Base-by-base conservation (phyloP, 371 early-diverging fungal genomes). In the Dichotomocladium elegans region DNA sequence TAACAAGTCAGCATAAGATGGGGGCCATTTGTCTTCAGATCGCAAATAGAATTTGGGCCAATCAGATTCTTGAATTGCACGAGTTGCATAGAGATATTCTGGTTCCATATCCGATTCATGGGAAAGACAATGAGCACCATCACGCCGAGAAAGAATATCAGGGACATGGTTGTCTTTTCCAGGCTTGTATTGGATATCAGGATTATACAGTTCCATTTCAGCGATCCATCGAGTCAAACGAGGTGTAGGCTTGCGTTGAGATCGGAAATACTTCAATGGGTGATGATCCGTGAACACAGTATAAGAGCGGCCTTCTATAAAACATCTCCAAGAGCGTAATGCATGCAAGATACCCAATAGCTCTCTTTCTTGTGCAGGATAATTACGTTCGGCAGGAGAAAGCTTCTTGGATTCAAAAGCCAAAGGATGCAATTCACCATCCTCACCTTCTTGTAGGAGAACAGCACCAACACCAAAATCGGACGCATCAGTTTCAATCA, bases 351-450 rank as follows among this genome's bases (percentile, higher is more conserved):
- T n/a, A n/a, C n/a, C n/a, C n/a, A n/a, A n/a, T n/a, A n/a, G n/a
- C n/a, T n/a, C n/a, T n/a, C n/a, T n/a, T n/a, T n/a, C n/a, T n/a
- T n/a, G n/a, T n/a, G n/a, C n/a, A n/a, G n/a, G n/a, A n/a, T n/a
- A n/a, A n/a, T n/a, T n/a, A n/a, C n/a, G n/a, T n/a, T n/a, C n/a
- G n/a, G n/a, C n/a, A n/a, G n/a, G n/a, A n/a, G n/a, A n/a, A n/a
- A n/a, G n/a, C n/a, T n/a, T n/a, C n/a, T 49, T 35, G 11, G 68
- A 72, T 12, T 46, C 47, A 30, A 46, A 46, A 3, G 47, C 47
- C 47, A 82, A 66, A 8, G 60, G 31, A 0, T 28, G 26, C 29
- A 70, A 74, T 47, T 81, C 78, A 3, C 66, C 58, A 12, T 66
- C 37, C 4, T 35, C 21, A 22, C 17, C 49, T 4, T 21, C 4